Percentiles rank a stretch among this genome's conserved stretches.
Conservation (phyloP, 2,329 filamentous ascomycete genomes). For the Ophiocordyceps camponoti-leonardi region DNA sequence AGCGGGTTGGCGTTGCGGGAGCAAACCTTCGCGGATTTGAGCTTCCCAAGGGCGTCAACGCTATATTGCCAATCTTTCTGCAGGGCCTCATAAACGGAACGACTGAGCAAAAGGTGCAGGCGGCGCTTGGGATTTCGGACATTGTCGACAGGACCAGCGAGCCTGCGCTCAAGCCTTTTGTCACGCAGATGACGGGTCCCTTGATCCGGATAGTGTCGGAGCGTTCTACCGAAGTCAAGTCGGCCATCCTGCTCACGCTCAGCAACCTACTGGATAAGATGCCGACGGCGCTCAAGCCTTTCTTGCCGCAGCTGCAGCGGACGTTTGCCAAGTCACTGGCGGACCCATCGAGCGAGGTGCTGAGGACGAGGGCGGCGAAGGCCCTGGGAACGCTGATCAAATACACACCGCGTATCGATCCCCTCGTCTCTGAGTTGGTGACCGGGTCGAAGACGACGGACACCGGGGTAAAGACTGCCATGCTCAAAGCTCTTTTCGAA, state of each 20-base stretch:
- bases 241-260: slow-evolving; percentile 80
- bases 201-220: slow-evolving; percentile 96
- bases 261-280: slow-evolving; percentile 97
- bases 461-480: slow-evolving; percentile 75
- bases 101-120: slow-evolving; percentile 76
- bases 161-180: slow-evolving; percentile 78
- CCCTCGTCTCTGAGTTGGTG: slow-evolving; percentile 79
- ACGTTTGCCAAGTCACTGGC: slow-evolving; percentile 95
- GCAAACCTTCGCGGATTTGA: slow-evolving; percentile 74
- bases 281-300: slow-evolving; percentile 84
- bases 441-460: slow-evolving; percentile 86
- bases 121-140: slow-evolving; percentile 86
- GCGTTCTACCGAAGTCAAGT: slow-evolving; percentile 88
- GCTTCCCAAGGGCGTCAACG: slow-evolving; percentile 92
- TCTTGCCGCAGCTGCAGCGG: slow-evolving; percentile 87
- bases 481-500: slow-evolving; percentile 93
- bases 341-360: slow-evolving; percentile 75
- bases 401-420: slow-evolving; percentile 86
- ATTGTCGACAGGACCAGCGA: slow-evolving; percentile 85
- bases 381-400: slow-evolving; percentile 91
- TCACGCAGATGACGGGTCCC: slow-evolving; percentile 93
- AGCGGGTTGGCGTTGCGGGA: slow-evolving; percentile 77
- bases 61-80: slow-evolving; percentile 88
- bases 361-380: slow-evolving; percentile 79
- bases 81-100: slow-evolving; percentile 97